Percentiles rank a stretch among this genome's conserved stretches.
phyloP scores from a whole-genome alignment of 768 basidiomycete species.

The Amanita jacksonii region DNA sequence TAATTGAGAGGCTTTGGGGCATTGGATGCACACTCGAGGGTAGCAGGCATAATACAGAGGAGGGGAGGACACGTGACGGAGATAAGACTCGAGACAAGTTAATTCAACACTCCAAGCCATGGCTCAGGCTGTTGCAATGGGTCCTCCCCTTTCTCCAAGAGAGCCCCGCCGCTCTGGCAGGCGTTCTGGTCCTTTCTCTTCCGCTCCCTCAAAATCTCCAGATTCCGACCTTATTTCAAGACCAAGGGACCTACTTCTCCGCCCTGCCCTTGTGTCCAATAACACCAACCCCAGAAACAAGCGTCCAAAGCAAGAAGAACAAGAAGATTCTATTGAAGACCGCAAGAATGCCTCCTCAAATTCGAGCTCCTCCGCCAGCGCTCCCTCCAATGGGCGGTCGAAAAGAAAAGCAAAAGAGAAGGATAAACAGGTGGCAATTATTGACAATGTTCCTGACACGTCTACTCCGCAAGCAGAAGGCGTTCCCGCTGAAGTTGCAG shows the following conservation, averaged over 20 bases:
- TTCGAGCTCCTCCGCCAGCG: conserved; percentile 16
- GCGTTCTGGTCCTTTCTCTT: conserved; percentile 58
- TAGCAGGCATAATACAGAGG: conserved; percentile 19
- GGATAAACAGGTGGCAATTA: conserved; percentile 22
- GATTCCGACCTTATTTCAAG: conserved; percentile 55
- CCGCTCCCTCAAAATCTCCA: conserved; percentile 66
- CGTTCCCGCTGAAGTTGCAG: conserved; percentile 31
- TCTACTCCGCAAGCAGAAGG: conserved; percentile 22
- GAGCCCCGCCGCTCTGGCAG: conserved; percentile 73
- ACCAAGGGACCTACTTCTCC: conserved; percentile 33
- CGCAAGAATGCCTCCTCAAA: conserved; percentile 34
- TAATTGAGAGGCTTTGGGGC: conserved; percentile 60
- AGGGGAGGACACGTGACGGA: conserved; percentile 5
- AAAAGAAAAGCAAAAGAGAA: conserved; percentile 65
- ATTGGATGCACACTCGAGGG: conserved; percentile 58
- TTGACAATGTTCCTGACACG: conserved; percentile 18
- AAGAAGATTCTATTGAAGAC: conserved; percentile 53
- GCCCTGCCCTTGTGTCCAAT: conserved; percentile 31
- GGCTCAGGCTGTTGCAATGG: conserved; percentile 65
- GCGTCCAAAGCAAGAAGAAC: conserved; percentile 65
- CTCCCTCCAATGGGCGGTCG: conserved; percentile 23
- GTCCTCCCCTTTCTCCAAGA: conserved; percentile 66
- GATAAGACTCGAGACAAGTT: conserved; percentile 6
- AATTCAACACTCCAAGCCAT: too few relatives aligned
- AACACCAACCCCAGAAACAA: conserved; percentile 38